Evolutionary conservation across 2,329 filamentous ascomycete species (phyloP).

Genomic region (Aspergillus cejpii): DNA sequence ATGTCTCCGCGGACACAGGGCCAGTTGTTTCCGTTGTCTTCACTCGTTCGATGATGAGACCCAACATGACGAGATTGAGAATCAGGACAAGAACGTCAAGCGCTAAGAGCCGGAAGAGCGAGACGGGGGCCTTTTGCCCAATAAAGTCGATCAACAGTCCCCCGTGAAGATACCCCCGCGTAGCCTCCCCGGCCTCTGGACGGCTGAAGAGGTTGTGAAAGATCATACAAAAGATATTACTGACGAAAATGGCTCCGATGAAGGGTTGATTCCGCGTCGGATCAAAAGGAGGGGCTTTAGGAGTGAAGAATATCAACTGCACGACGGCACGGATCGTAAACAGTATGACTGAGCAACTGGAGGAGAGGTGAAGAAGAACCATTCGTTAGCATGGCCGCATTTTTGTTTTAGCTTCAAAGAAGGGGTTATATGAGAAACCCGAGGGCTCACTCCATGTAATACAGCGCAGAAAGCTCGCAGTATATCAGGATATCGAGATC

Average conservation of each 20-base stretch:
- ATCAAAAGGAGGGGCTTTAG: conserved; percentile 49
- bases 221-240: conserved; percentile 51
- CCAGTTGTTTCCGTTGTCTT: conserved; percentile 35
- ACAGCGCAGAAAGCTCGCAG: conserved; percentile 55
- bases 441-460: conserved; percentile 55
- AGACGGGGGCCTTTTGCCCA: conserved; percentile 53
- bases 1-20: conserved; percentile 15
- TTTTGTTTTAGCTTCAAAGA: not conserved
- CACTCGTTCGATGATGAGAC: conserved; percentile 48
- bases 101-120: conserved; percentile 46
- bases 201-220: conserved; percentile 51
- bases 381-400: conserved; percentile 5
- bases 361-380: not conserved
- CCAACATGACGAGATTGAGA: conserved; percentile 53
- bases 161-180: conserved; percentile 53
- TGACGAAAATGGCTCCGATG: conserved; percentile 48
- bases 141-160: conserved; percentile 60
- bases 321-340: conserved; percentile 50
- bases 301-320: conserved; percentile 54
- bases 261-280: conserved; percentile 48
- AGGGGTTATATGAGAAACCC: not conserved
- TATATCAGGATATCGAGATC: conserved; percentile 56
- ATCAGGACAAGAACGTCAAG: conserved; percentile 50
- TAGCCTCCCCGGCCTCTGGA: conserved; percentile 47
- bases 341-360: conserved; percentile 53